Conservation (phyloP, 2,329 filamentous ascomycete species). For the Metarhizium anisopliae region DNA sequence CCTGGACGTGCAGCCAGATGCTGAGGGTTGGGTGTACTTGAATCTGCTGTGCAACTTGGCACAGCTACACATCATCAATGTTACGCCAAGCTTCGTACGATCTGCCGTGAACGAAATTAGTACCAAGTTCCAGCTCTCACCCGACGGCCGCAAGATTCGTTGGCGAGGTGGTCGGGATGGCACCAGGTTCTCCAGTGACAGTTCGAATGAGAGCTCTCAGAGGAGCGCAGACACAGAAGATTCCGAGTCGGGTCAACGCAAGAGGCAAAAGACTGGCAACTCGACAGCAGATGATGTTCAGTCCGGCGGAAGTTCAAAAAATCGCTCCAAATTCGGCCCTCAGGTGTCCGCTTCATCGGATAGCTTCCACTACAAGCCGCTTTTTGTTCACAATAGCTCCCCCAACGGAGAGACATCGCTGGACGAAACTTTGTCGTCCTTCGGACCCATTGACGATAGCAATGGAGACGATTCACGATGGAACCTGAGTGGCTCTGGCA, state of each 20-base stretch:
- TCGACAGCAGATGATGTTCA: constrained; percentile 24
- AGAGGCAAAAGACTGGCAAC: constrained; percentile 35
- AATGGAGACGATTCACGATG: constrained; percentile 38
- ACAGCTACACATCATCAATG: constrained; percentile 76
- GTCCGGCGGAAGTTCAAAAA: constrained; percentile 26
- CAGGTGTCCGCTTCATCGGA: constrained; percentile 30
- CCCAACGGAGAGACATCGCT: constrained; percentile 37
- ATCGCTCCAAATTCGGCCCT: constrained; percentile 29
- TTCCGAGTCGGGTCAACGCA: constrained; percentile 31
- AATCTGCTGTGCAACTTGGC: constrained; percentile 75
- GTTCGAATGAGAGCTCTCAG: constrained; percentile 39
- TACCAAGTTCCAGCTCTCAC: constrained; percentile 66
- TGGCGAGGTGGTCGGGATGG: constrained; percentile 65
- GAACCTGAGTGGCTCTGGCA: constrained; percentile 38
- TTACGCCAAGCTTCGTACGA: constrained; percentile 69
- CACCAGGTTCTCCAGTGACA: constrained; percentile 58
- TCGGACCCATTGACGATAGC: constrained; percentile 37
- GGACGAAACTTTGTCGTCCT: constrained; percentile 41
- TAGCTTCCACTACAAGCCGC: constrained; percentile 54
- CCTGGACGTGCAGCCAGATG: constrained; percentile 47
- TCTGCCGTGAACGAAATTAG: constrained; percentile 62
- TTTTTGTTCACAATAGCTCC: constrained; percentile 45
- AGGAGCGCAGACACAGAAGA: constrained; percentile 42
- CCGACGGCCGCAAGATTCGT: constrained; percentile 68
- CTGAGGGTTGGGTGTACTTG: constrained; percentile 73